These are phyloP conservation scores for barley (Hordeum vulgare) DNA, from an alignment of 176 grass and related monocot species.

Conservation along the genomic window DNA sequence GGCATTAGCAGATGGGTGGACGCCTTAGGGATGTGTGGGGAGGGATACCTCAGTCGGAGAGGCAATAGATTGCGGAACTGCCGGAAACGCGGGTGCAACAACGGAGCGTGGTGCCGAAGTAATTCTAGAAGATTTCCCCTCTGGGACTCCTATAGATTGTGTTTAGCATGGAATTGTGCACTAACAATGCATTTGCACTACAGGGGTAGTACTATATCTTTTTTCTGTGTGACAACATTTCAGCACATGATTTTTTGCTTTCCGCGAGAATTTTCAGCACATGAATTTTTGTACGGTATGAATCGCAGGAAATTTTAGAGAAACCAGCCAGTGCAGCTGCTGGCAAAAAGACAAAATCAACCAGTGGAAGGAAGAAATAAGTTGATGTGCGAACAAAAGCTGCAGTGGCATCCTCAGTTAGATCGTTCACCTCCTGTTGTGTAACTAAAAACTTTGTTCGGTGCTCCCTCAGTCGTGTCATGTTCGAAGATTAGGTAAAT, in stretches of 20 bases:
- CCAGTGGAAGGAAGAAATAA: slow-evolving; percentile 41
- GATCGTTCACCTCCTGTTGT: not conserved
- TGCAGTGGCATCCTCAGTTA: not conserved
- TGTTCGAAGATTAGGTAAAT: slow-evolving; percentile 2
- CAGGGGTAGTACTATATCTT: not conserved
- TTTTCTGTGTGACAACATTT: not conserved
- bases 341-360: slow-evolving; percentile 36
- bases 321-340: slow-evolving; percentile 28
- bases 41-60: too few relatives aligned
- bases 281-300: not conserved
- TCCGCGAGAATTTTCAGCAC: too few relatives aligned
- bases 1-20: too few relatives aligned
- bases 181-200: not conserved
- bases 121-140: not conserved
- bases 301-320: slow-evolving; percentile 18
- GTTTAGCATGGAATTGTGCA: not conserved
- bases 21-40: too few relatives aligned
- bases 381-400: not conserved
- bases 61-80: too few relatives aligned
- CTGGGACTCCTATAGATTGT: not conserved
- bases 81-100: too few relatives aligned
- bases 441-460: slow-evolving; percentile 1
- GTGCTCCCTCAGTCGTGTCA: not conserved
- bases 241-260: too few relatives aligned
- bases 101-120: too few relatives aligned